These are phyloP conservation scores for Aspergillus brunneoviolaceus DNA, from an alignment of 2,329 filamentous ascomycete species.

Conservation along the genomic window DNA sequence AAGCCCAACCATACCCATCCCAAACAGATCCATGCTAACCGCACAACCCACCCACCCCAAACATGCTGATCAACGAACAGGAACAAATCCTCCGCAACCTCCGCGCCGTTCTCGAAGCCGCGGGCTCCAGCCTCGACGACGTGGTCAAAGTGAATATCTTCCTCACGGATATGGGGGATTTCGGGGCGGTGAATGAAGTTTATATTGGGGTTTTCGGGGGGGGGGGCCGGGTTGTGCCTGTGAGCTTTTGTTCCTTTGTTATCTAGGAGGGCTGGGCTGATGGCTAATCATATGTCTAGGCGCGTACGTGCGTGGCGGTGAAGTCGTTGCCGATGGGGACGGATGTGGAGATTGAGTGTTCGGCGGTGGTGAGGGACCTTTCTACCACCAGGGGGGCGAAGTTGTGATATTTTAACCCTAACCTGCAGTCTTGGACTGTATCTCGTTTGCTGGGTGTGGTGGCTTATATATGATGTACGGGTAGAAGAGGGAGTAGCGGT, in stretches of 20 bases:
- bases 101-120: conserved; percentile 57
- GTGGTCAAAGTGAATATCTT: conserved; percentile 67
- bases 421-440: no score
- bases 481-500: no score
- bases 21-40: not conserved
- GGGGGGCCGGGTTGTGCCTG: conserved; percentile 24
- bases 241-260: conserved; percentile 15
- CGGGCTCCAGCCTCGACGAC: conserved; percentile 58
- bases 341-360: conserved; percentile 57
- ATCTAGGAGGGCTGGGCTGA: not conserved
- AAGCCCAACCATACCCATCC: not conserved
- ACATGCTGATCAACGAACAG: conserved; percentile 16
- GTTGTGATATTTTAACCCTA: not conserved
- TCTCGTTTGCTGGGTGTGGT: no score
- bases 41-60: no score
- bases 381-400: not conserved
- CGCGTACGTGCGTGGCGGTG: conserved; percentile 51
- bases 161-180: conserved; percentile 63
- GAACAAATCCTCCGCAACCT: conserved; percentile 57
- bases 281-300: conserved; percentile 14
- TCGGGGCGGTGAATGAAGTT: conserved; percentile 74
- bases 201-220: conserved; percentile 49
- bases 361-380: conserved; percentile 36
- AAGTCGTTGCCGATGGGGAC: conserved; percentile 52
- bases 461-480: no score